Percentiles rank a stretch among this genome's conserved stretches.
phyloP scores from a whole-genome alignment of 805 yeast genomes.

The Cyberlindnera mycetangii region DNA sequence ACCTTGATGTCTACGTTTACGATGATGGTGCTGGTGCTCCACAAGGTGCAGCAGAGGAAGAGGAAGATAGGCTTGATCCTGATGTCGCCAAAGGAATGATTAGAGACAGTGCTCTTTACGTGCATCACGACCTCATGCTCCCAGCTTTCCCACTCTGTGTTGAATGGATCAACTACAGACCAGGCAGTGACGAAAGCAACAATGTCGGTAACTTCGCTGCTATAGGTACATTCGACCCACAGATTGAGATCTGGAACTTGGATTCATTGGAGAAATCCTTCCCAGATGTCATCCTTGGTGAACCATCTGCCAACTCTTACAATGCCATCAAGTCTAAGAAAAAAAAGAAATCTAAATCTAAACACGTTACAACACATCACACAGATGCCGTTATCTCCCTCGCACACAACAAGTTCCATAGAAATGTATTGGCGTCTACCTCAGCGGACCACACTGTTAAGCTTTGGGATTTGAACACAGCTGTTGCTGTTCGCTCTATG shows the following conservation, averaged over 20 bases:
- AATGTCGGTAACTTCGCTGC: constrained; percentile 90
- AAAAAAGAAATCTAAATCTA: constrained; percentile 45
- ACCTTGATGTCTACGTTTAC: constrained; percentile 88
- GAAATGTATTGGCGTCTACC: constrained; percentile 86
- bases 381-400: constrained; percentile 91
- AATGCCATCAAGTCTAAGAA: constrained; percentile 31
- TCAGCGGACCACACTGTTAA: constrained; percentile 95
- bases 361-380: constrained; percentile 72
- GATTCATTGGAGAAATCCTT: constrained; percentile 91
- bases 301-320: constrained; percentile 40
- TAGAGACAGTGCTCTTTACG: constrained; percentile 76
- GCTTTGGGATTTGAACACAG: constrained; percentile 85
- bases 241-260: constrained; percentile 94
- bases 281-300: constrained; percentile 92
- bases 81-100: constrained; percentile 71
- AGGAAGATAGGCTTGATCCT: constrained; percentile 60
- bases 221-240: constrained; percentile 95
- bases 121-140: constrained; percentile 94
- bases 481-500: constrained; percentile 76
- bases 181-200: constrained; percentile 42
- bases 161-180: constrained; percentile 86
- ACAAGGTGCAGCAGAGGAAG: constrained; percentile 60
- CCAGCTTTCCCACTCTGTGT: constrained; percentile 97
- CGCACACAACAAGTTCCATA: constrained; percentile 75
- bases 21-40: constrained; percentile 93